These are phyloP conservation scores for Eucalyptus urophylla DNA, from an alignment of 345 rosid species.

Conservation along the genomic window DNA sequence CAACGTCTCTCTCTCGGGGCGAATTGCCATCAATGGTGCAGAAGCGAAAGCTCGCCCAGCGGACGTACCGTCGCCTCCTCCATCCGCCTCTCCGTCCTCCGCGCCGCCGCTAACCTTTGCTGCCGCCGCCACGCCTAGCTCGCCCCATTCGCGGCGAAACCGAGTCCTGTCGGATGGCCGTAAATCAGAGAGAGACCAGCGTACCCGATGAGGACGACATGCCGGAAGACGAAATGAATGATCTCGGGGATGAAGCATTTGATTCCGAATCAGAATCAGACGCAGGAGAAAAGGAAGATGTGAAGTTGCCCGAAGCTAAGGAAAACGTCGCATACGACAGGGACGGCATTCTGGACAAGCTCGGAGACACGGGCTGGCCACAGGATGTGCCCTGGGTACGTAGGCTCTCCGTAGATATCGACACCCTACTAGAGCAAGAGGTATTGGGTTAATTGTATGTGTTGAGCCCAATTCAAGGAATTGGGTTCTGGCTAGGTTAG, in stretches of 20 bases:
- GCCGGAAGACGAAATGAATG: slow-evolving; percentile 3
- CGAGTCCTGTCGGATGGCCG: no score
- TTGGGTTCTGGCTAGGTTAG: no score
- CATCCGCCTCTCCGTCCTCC: neutral
- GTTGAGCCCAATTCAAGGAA: no score
- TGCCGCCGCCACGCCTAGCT: neutral
- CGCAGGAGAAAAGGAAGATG: slow-evolving; percentile 22
- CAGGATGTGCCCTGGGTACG: slow-evolving; percentile 58
- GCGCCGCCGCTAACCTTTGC: neutral
- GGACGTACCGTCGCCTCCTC: neutral
- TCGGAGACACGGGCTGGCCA: slow-evolving; percentile 73
- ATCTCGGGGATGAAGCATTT: slow-evolving; percentile 13
- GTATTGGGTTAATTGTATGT: neutral
- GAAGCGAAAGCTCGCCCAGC: no score
- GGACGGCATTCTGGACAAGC: slow-evolving; percentile 60
- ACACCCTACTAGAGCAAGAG: slow-evolving; percentile 49
- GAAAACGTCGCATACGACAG: slow-evolving; percentile 42
- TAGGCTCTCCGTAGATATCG: slow-evolving; percentile 44
- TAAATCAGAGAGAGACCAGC: no score
- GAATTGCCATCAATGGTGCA: no score
- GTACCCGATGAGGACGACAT: no score
- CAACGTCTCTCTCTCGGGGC: no score
- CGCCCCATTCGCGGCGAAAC: neutral
- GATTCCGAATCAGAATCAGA: slow-evolving; percentile 46
- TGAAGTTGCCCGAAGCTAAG: slow-evolving; percentile 41